Conservation (phyloP, 345 rosid species). For the Citrus cavaleriei region DNA sequence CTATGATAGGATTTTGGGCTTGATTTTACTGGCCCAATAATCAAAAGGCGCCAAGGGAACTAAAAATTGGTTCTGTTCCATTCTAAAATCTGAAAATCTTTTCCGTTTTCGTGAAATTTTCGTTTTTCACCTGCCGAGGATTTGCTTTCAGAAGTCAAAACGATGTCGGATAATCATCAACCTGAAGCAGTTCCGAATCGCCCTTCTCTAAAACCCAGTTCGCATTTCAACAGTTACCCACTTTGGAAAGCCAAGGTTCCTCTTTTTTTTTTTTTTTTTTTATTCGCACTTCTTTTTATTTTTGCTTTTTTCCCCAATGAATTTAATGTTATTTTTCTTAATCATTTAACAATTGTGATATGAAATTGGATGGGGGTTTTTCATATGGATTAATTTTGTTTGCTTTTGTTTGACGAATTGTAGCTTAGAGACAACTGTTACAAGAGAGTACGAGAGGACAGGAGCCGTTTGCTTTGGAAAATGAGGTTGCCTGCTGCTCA, state of each 20-base stretch:
- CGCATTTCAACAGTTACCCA: constrained; percentile 40
- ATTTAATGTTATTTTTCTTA: background rate
- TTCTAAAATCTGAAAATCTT: background rate
- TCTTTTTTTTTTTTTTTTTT: background rate
- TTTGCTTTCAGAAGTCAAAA: background rate
- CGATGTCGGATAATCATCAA: background rate
- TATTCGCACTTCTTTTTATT: background rate
- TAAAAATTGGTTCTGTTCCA: background rate
- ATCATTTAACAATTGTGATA: background rate
- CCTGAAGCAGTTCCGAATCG: constrained; percentile 24
- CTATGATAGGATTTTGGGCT: accelerated
- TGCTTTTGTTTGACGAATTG: constrained; percentile 6
- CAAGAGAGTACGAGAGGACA: constrained; percentile 69
- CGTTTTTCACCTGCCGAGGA: background rate
- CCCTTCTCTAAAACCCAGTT: constrained; percentile 35
- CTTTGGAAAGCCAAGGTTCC: constrained; percentile 64
- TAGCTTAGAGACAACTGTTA: constrained; percentile 78
- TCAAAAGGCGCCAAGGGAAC: background rate
- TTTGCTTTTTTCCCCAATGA: background rate
- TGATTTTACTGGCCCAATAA: background rate
- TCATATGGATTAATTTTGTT: background rate
- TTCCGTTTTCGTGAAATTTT: background rate
- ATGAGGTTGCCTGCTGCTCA: constrained; percentile 55
- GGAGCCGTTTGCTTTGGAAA: constrained; percentile 76
- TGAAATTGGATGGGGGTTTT: background rate